A percentile compares a stretch with the other conserved stretches of the same genome.
Evolutionary conservation across 106 monocot genomes (phyloP).

Genomic region (Dioscorea zingiberensis): DNA sequence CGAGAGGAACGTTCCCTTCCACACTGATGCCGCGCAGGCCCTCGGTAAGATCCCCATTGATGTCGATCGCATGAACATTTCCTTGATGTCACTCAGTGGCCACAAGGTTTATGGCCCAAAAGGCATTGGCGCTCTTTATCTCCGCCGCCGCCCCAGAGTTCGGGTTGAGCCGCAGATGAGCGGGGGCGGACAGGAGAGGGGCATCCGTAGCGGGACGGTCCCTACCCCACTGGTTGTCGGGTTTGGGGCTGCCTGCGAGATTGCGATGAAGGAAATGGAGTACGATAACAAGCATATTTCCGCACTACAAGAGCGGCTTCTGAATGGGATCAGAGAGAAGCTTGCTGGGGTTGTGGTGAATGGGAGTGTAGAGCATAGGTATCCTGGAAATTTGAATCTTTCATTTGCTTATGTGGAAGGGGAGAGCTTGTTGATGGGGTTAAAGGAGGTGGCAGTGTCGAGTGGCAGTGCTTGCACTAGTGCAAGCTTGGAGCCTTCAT

Average conservation of each 20-base stretch:
- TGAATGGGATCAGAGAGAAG: constrained; percentile 48
- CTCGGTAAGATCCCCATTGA: constrained; percentile 89
- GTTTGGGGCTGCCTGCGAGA: constrained; percentile 79
- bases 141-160: constrained; percentile 73
- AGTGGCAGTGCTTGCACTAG: constrained; percentile 99
- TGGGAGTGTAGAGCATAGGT: constrained; percentile 76
- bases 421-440: constrained; percentile 91
- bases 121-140: constrained; percentile 85
- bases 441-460: constrained; percentile 95
- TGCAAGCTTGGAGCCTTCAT: constrained; percentile 90
- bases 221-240: constrained; percentile 87
- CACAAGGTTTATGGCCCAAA: constrained; percentile 98
- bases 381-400: constrained; percentile 81
- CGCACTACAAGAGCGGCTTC: constrained; percentile 50
- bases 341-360: constrained; percentile 80
- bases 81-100: constrained; percentile 86
- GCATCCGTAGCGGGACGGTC: constrained; percentile 89
- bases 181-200: constrained; percentile 95
- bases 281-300: constrained; percentile 51
- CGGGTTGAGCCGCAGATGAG: constrained; percentile 97
- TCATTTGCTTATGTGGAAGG: constrained; percentile 93
- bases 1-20: constrained; percentile 65
- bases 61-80: constrained; percentile 80
- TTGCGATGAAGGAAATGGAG: constrained; percentile 89
- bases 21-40: constrained; percentile 94